Base-by-base conservation (phyloP, 2,329 filamentous ascomycete genomes). In the Aureobasidium sp. region DNA sequence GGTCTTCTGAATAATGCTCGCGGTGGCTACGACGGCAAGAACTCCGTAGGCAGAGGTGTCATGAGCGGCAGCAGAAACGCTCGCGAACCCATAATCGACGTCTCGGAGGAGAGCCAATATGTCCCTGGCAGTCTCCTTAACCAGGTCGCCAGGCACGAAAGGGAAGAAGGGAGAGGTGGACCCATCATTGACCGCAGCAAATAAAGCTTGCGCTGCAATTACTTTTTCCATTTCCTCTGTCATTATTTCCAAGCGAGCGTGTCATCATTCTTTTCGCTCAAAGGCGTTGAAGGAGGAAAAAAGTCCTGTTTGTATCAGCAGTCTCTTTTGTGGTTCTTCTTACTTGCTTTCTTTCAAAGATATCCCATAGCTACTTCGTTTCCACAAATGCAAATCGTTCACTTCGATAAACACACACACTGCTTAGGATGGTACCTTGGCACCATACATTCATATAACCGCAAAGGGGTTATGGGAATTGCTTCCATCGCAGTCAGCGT, bases 111-210 rank as follows among this genome's bases (percentile, higher is more conserved):
- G 53, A 71, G 72, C 40, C 67, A 71, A 63, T 81, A 79, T 64
- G 75, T 72, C 10, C 68, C 74, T 35, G 78, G 74, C 25, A 82
- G 78, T 65, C 71, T 82, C 57, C 73, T 81, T 15, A 76, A 78
- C 51, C 71, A 73, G 60, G 67, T 73, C 19, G 71, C 75, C 19
- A 67, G 68, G 61, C 64, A 67, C 57, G 67, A 68, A 53, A 63
- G 66, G n/a, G 66, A 68, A n/a, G 69, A 55, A 13, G 40, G 40
- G 1, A 46, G 58, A 46, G 47, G 47, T 29, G 58, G 58, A 29
- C 57, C 46, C 3, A 31, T 60, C 45, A 51, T 60, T 29, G 57
- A 60, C 13, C 33, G 57, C 25, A 57, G 53, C 38, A 55, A n/a
- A 15, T 31, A 23, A 9, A 23, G n/a, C 15, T 31, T 9, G 11